Evolutionary conservation across 2,329 filamentous ascomycete genomes (phyloP).

Genomic region (Chaetomium strumarium): DNA sequence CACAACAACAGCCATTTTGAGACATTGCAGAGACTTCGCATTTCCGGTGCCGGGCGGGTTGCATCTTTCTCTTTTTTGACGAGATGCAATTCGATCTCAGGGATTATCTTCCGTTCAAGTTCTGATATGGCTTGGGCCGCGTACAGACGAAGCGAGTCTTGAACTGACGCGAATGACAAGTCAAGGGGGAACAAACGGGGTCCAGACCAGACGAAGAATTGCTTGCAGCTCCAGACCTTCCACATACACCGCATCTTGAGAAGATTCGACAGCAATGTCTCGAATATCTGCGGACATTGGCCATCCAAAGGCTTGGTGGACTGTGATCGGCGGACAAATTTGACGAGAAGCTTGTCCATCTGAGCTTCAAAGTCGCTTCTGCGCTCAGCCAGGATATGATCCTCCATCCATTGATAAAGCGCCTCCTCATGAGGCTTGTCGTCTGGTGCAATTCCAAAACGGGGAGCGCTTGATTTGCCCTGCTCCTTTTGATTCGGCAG

Average conservation of each 20-base stretch:
- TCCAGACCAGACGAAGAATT: constrained; percentile 7
- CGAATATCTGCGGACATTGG: not conserved
- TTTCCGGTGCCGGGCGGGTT: not conserved
- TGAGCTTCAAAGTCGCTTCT: constrained; percentile 10
- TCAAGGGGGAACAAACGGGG: not conserved
- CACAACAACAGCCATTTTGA: constrained; percentile 20
- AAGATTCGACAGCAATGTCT: constrained; percentile 13
- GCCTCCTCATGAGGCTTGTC: not conserved
- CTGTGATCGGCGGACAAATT: not conserved
- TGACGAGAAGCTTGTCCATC: constrained; percentile 18
- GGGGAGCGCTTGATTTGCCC: not conserved
- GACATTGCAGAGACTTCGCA: constrained; percentile 11
- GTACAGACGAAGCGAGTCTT: constrained; percentile 16
- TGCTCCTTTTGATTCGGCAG: not conserved
- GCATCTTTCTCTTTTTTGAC: constrained; percentile 8
- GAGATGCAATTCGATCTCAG: constrained; percentile 13
- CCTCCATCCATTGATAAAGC: constrained; percentile 12
- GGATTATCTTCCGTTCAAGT: constrained; percentile 18
- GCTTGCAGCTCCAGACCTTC: constrained; percentile 20
- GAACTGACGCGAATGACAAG: constrained; percentile 7
- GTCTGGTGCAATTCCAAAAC: not conserved
- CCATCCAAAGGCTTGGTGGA: not conserved
- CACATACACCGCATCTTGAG: constrained; percentile 21
- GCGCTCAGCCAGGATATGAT: constrained; percentile 10
- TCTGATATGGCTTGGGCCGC: constrained; percentile 20